Base-by-base conservation (phyloP, 495 filamentous ascomycete species). In the Neurospora sp. region DNA sequence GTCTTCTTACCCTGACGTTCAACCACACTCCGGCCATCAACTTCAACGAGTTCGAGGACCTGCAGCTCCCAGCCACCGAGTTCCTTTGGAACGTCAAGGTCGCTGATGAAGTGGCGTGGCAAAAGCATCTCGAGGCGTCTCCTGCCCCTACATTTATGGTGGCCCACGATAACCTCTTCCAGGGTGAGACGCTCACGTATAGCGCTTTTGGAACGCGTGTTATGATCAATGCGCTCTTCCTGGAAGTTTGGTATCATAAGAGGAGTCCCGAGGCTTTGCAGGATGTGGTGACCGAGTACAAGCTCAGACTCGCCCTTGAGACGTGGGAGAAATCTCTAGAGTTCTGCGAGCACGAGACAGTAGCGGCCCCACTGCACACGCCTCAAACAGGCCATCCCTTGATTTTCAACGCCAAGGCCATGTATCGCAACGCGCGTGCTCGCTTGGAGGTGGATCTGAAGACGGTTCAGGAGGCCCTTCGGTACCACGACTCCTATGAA, bases 181-280 rank as follows among this genome's bases (percentile, higher is more conserved):
- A 96, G 78, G 96, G 94, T 71, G 94, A 97, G 75, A 87, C 91
- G 48, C 89, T 94, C 22, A 92, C 92, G 74, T 99, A 98, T 86
- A 98, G 95, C 80, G 96, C 96, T 10, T 98, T 98, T 81, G 95
- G 94, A 3, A 97, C 96, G 5, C 94, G 96, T 70, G 93, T 98
- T 77, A 94, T 99, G 91, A 99, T 99, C 88, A 99, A 98, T 80
- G 94, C 96, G 5, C 89, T 99, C 72, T 99, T 98, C 88, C 87
- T 99, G 72, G 96, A 98, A 79, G 96, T 99, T 5, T 99, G 95
- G 96, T 96, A 94, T 79, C 93, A 98, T 84, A 97, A 98, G 88
- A 92, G 96, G 74, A 97, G 92, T 82, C 94, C 95, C 53, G 95
- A 98, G 82, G 94, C 94, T 65, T 85, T 97, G 70, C 96, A 98